Evolutionary conservation across 1,284 basidiomycete species (phyloP).

Genomic region (Sphagnurus paluster): DNA sequence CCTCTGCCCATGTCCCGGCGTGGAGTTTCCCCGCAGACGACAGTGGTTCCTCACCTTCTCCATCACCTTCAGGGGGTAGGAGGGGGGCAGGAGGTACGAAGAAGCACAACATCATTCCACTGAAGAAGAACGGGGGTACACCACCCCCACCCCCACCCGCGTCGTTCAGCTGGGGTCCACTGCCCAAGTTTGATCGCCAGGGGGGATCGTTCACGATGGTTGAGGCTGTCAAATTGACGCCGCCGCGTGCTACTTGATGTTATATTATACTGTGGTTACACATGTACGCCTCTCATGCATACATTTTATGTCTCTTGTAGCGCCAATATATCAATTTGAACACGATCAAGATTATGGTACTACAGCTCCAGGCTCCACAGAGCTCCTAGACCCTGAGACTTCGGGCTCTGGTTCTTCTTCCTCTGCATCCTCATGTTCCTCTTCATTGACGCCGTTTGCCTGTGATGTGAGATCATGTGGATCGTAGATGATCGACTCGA

Average conservation of each 20-base stretch:
- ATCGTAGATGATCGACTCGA: slow-evolving; percentile 75
- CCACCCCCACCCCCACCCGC: slow-evolving; percentile 16
- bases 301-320: background rate
- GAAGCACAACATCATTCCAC: slow-evolving; percentile 42
- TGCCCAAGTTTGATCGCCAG: slow-evolving; percentile 42
- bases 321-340: no score
- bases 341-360: no score
- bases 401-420: no score
- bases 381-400: no score
- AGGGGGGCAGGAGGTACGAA: slow-evolving; percentile 34
- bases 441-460: slow-evolving; percentile 7
- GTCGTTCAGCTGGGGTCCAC: slow-evolving; percentile 64
- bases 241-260: slow-evolving; percentile 4
- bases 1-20: slow-evolving; percentile 16
- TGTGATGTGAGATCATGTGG: slow-evolving; percentile 25
- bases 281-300: background rate
- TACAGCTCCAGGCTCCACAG: background rate
- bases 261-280: background rate
- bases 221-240: slow-evolving; percentile 17
- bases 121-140: slow-evolving; percentile 39
- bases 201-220: slow-evolving; percentile 24
- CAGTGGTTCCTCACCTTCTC: slow-evolving; percentile 23
- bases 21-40: slow-evolving; percentile 37
- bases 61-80: slow-evolving; percentile 27
- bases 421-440: slow-evolving; percentile 11